Percentiles rank a stretch among this genome's conserved stretches.
These are phyloP conservation scores for Chaetoceros tenuissimus DNA, from an alignment of 108 stramenopile genomes.

Conservation along the genomic window DNA sequence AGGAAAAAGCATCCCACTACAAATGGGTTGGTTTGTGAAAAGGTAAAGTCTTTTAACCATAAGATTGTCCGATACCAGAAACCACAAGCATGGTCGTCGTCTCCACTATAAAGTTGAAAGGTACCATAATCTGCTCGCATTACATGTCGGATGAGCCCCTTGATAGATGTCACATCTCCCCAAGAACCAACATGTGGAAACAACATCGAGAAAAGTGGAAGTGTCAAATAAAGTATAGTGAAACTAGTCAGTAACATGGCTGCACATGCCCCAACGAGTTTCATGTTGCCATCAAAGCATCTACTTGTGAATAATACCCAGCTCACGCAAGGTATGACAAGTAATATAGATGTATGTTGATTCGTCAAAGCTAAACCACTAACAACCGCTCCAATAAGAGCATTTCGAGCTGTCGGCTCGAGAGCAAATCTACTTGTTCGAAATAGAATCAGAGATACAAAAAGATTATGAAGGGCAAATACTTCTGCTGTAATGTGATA, in stretches of 20 bases:
- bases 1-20: slow-evolving; percentile 6
- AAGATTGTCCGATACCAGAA: slow-evolving; percentile 15
- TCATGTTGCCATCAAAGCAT: slow-evolving; percentile 10
- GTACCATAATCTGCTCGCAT: slow-evolving; percentile 68
- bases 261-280: slow-evolving; percentile 8
- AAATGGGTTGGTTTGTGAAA: slow-evolving; percentile 11
- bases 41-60: slow-evolving; percentile 19
- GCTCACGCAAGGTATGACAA: slow-evolving; percentile 28
- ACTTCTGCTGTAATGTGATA: slow-evolving; percentile 76
- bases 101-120: slow-evolving; percentile 49
- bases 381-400: slow-evolving; percentile 38
- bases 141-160: slow-evolving; percentile 58
- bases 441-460: slow-evolving; percentile 30
- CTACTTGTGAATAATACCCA: slow-evolving; percentile 22
- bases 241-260: slow-evolving; percentile 37
- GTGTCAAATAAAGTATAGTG: slow-evolving; percentile 27
- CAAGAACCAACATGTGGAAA: slow-evolving; percentile 56
- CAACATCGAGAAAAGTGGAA: slow-evolving; percentile 31
- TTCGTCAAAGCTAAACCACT: slow-evolving; percentile 65
- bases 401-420: background rate
- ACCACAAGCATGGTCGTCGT: slow-evolving; percentile 16
- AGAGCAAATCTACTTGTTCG: slow-evolving; percentile 13
- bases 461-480: slow-evolving; percentile 76
- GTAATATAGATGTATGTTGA: slow-evolving; percentile 71
- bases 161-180: slow-evolving; percentile 46